Evolutionary conservation across 2,329 filamentous ascomycete genomes (phyloP), one percentile per base, ranked within the genome.

Genomic region (Colletotrichum melonis): DNA sequence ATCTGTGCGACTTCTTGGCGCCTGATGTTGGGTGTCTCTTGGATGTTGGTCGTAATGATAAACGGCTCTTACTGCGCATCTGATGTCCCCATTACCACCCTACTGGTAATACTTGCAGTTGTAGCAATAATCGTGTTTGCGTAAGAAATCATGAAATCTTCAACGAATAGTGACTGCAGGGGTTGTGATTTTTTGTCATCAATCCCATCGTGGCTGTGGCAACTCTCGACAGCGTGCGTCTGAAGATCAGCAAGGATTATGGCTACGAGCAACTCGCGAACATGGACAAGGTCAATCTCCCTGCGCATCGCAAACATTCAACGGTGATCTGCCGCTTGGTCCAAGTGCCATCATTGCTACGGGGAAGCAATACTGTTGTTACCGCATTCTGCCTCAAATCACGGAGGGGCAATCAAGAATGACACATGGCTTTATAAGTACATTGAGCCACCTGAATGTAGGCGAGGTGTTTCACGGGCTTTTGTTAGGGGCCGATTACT

Each of bases 161-260:
- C 14, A 19, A 16, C 38, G 16, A 8, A 42, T 16, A 42, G 38
- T 42, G 16, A 16, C 14, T 19, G 38, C 7, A 16, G 6, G 14
- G 38, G 38, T 7, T 19, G 16, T 35, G 38, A 42, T 7, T 19
- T 42, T 19, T 19, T 42, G 38, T 42, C 38, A 42, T 42, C 52
- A 63, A 26, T 19, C 14, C 2, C 22, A 22, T 1, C 1, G 66
- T 69, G 65, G 69, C 58, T 69, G 42, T 68, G 59, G 24, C 58
- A 59, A 69, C 63, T 66, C 63, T 72, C 38, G 66, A 72, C 69
- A 28, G 16, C 55, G 42, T 16, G 22, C 54, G 66, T 69, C 30
- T 35, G 65, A 72, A 66, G 54, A 69, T n/a, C 24, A 32, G 22
- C 58, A 42, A 46, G 65, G 58, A 42, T 46, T 49, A 7, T 22